phyloP scores from a whole-genome alignment of 495 filamentous ascomycete species.

The Podospora comata region DNA sequence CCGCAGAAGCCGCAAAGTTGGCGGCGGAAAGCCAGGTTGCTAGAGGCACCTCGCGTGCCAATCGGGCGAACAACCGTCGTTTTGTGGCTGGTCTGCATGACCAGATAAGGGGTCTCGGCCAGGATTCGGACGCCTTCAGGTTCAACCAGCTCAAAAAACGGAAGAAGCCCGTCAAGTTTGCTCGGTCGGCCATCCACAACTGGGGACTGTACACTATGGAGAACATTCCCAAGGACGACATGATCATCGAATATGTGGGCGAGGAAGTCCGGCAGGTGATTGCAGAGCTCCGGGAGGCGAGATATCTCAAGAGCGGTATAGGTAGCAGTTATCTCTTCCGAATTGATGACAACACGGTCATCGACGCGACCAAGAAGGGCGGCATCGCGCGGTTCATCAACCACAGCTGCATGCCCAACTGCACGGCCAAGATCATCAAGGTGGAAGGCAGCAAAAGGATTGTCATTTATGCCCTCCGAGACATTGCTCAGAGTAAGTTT shows the following conservation, averaged over 20 bases:
- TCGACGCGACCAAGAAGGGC: slow-evolving; percentile 97
- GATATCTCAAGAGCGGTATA: slow-evolving; percentile 93
- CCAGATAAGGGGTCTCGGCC: slow-evolving; percentile 81
- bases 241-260: slow-evolving; percentile 99
- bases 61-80: slow-evolving; percentile 90
- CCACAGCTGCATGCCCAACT: slow-evolving; percentile 96
- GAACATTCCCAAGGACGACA: slow-evolving; percentile 94
- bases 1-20: slow-evolving; percentile 66
- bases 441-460: slow-evolving; percentile 99
- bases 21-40: slow-evolving; percentile 75
- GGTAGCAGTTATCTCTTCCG: slow-evolving; percentile 97
- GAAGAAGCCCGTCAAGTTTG: slow-evolving; percentile 98
- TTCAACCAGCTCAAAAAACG: slow-evolving; percentile 99
- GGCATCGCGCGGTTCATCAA: slow-evolving; percentile 99
- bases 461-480: slow-evolving; percentile 94
- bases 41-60: slow-evolving; percentile 76
- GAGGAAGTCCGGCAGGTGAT: slow-evolving; percentile 96
- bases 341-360: slow-evolving; percentile 95
- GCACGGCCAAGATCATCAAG: slow-evolving; percentile 99
- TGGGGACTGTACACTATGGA: slow-evolving; percentile 98
- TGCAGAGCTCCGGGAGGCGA: slow-evolving; percentile 85
- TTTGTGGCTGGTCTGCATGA: slow-evolving; percentile 92
- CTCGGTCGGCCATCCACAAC: slow-evolving; percentile 95
- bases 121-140: slow-evolving; percentile 81
- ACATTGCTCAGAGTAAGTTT: slow-evolving; percentile 87